Base-by-base conservation (phyloP, 768 basidiomycete genomes). In the Nevesoporus exiguus region DNA sequence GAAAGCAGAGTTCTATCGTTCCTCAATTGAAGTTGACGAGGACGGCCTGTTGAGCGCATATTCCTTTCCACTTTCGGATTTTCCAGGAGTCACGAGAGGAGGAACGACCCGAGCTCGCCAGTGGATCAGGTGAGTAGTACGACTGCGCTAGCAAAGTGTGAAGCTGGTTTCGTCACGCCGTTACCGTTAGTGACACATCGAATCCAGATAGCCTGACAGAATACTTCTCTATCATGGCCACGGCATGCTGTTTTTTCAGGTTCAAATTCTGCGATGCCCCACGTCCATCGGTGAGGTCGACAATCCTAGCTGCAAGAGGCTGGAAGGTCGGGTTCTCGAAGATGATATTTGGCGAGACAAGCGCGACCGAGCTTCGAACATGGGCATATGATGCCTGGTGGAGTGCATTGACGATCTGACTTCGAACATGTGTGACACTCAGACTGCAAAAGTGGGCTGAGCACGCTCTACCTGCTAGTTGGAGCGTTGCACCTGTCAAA, bases 111-210 rank as follows among this genome's bases (percentile, higher is more conserved):
- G 1, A 78, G 66, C 10, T 69, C 71, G 9, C 76, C 77, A 6
- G 77, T 78, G 1, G 76, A 73, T 14, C 77, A 76, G 3, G 77
- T 79, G 33, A 78, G 55, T 2, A 61, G 44, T 1, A 49, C 51
- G 3, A 37, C 46, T 25, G 46, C 21, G 27, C 27, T 8, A 5
- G 27, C 27, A 4, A 8, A 8, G 27, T 29, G 27, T 29, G 27
- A 29, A 29, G 8, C 27, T 8, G 8, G 27, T 4, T 29, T 29
- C 27, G 27, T 29, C 27, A 8, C 27, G 8, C 27, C 27, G 27
- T 29, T 29, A 29, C 27, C 27, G 8, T 14, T 15, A 37, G 14
- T 15, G n/a, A 5, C 11, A n/a, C 6, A 33, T 19, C 13, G 2
- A 47, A n/a, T 24, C 36, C 21, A 4, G 55, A 22, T 14, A 57